A percentile compares a stretch with the other conserved stretches of the same genome.
Conservation (phyloP, 2,329 filamentous ascomycete species). For the Pseudocercospora crystallina region DNA sequence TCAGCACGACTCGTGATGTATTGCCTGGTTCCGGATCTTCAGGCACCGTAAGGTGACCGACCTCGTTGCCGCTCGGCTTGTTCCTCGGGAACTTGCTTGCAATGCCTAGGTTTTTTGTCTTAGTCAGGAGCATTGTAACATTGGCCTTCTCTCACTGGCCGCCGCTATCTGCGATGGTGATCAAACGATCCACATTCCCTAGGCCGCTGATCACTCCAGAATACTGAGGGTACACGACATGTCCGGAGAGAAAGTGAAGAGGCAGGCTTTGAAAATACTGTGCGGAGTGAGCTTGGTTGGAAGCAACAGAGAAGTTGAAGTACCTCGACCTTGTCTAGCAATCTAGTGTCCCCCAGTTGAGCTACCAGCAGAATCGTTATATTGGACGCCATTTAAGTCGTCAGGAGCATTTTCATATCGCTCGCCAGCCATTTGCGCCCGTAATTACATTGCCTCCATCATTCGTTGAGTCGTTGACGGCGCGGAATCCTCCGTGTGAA, state of each 20-base stretch:
- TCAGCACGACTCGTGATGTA: slow-evolving; percentile 1
- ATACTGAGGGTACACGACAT: too few relatives aligned
- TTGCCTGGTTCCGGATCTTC: slow-evolving; percentile 7
- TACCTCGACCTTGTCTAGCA: not conserved
- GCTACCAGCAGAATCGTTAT: too few relatives aligned
- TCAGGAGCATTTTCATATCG: slow-evolving; percentile 7
- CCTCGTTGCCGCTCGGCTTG: not conserved
- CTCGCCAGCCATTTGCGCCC: slow-evolving; percentile 11
- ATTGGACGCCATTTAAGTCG: too few relatives aligned
- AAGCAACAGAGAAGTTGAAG: not conserved
- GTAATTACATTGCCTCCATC: slow-evolving; percentile 3
- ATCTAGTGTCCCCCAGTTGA: not conserved
- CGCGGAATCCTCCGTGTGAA: slow-evolving; percentile 18
- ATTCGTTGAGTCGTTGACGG: slow-evolving; percentile 17
- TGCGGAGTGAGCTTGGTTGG: too few relatives aligned
- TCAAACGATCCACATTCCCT: slow-evolving; percentile 6
- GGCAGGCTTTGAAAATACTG: too few relatives aligned
- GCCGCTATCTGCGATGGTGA: slow-evolving; percentile 10
- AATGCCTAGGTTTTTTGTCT: too few relatives aligned
- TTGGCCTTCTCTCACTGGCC: not conserved
- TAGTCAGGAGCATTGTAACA: too few relatives aligned
- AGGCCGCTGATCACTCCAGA: too few relatives aligned
- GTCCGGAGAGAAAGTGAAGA: too few relatives aligned
- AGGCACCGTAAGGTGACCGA: not conserved
- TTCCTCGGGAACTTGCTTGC: too few relatives aligned